Percentiles rank a stretch among this genome's conserved stretches.
Conservation (phyloP, 495 filamentous ascomycete species). For the Podospora comata region DNA sequence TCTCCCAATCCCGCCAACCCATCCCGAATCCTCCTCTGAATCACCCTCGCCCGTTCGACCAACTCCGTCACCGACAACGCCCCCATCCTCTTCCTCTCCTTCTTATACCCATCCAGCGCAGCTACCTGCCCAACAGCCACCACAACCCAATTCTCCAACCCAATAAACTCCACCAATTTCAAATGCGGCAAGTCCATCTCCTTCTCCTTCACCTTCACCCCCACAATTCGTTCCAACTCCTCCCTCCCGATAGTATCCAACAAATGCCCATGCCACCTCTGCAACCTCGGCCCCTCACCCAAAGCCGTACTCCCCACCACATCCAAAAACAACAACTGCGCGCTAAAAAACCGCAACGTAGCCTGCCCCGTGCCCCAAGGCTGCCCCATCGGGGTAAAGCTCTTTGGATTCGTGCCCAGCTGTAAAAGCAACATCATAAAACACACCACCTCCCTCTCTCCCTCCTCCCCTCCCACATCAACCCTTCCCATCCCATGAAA, state of each 20-base stretch:
- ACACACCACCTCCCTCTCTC: slow-evolving; percentile 5
- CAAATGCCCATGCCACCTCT: slow-evolving; percentile 39
- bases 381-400: slow-evolving; percentile 20
- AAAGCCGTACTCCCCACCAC: slow-evolving; percentile 48
- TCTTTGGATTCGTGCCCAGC: slow-evolving; percentile 27
- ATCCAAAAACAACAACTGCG: slow-evolving; percentile 49
- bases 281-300: slow-evolving; percentile 41
- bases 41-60: slow-evolving; percentile 38
- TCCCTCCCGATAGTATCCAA: slow-evolving; percentile 25
- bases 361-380: slow-evolving; percentile 50
- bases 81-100: slow-evolving; percentile 38
- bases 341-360: slow-evolving; percentile 51
- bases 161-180: slow-evolving; percentile 41
- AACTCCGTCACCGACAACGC: slow-evolving; percentile 47
- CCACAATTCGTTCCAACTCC: slow-evolving; percentile 18
- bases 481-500: slow-evolving; percentile 22
- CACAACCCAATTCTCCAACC: slow-evolving; percentile 49
- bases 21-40: slow-evolving; percentile 37
- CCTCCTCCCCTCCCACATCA: background rate
- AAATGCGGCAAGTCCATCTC: slow-evolving; percentile 31
- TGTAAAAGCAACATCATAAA: slow-evolving; percentile 35
- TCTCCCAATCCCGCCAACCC: slow-evolving; percentile 23
- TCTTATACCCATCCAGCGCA: slow-evolving; percentile 51
- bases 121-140: slow-evolving; percentile 47
- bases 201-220: slow-evolving; percentile 19